These are phyloP conservation scores for Yarrowia deformans DNA, from an alignment of 805 yeast species.

Conservation along the genomic window DNA sequence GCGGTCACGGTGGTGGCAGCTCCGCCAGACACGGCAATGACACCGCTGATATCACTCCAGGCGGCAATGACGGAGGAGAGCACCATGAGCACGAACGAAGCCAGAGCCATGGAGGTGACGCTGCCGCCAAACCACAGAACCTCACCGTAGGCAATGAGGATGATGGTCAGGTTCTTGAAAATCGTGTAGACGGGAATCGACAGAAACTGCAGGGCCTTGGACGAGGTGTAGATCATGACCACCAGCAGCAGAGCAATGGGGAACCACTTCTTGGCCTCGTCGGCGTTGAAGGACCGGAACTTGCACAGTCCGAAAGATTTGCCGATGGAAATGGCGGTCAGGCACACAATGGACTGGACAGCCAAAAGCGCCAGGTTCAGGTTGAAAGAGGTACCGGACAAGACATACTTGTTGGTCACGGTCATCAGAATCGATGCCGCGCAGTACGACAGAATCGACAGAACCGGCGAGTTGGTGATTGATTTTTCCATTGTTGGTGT, in stretches of 20 bases:
- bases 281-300: slow-evolving; percentile 82
- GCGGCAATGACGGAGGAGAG: slow-evolving; percentile 96
- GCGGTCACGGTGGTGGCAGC: slow-evolving; percentile 44
- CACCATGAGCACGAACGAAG: slow-evolving; percentile 90
- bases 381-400: slow-evolving; percentile 76
- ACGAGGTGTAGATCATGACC: slow-evolving; percentile 92
- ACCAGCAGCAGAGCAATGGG: slow-evolving; percentile 92
- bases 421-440: slow-evolving; percentile 96
- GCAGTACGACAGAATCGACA: slow-evolving; percentile 67
- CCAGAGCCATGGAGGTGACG: slow-evolving; percentile 87
- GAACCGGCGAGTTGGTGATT: slow-evolving; percentile 49
- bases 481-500: slow-evolving; percentile 24
- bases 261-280: slow-evolving; percentile 92
- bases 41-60: slow-evolving; percentile 71
- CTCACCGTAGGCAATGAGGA: slow-evolving; percentile 97
- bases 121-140: slow-evolving; percentile 95
- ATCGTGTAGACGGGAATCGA: slow-evolving; percentile 96
- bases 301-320: slow-evolving; percentile 78
- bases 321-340: slow-evolving; percentile 71
- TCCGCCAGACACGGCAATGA: slow-evolving; percentile 50
- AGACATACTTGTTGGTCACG: slow-evolving; percentile 93
- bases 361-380: slow-evolving; percentile 90
- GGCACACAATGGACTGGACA: slow-evolving; percentile 86
- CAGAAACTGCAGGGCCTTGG: slow-evolving; percentile 91
- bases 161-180: slow-evolving; percentile 96